A percentile compares a stretch with the other conserved stretches of the same genome.
Conservation (phyloP, 140 eudicot species). For the Flaveria floridana region DNA sequence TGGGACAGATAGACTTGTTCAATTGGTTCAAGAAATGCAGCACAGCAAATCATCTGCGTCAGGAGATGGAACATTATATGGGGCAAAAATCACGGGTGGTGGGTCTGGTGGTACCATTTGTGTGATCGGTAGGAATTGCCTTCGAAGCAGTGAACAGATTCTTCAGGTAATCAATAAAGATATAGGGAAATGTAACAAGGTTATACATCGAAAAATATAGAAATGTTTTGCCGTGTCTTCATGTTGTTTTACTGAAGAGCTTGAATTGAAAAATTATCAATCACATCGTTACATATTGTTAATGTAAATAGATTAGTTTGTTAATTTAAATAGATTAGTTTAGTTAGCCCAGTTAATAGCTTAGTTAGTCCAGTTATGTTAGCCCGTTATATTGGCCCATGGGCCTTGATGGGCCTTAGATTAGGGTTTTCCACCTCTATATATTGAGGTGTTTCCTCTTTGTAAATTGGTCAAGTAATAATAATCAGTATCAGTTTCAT, state of each 20-base stretch:
- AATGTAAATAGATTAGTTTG: too few relatives aligned
- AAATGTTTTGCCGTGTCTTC: background rate
- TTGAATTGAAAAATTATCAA: background rate
- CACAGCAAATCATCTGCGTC: constrained; percentile 57
- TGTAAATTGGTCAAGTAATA: too few relatives aligned
- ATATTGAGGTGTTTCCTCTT: too few relatives aligned
- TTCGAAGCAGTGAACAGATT: constrained; percentile 70
- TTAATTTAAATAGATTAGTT: too few relatives aligned
- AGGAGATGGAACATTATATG: constrained; percentile 70
- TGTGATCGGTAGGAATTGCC: constrained; percentile 71
- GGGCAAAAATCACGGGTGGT: constrained; percentile 94
- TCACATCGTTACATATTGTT: background rate
- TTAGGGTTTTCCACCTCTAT: too few relatives aligned
- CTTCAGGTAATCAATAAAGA: constrained; percentile 55
- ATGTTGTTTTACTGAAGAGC: background rate
- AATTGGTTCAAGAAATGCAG: constrained; percentile 88
- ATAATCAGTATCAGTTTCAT: too few relatives aligned
- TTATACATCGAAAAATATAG: background rate
- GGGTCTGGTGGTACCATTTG: constrained; percentile 96
- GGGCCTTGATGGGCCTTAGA: too few relatives aligned
- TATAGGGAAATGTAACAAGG: background rate
- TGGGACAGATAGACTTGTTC: constrained; percentile 87
- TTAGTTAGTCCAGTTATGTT: too few relatives aligned
- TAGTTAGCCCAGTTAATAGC: too few relatives aligned
- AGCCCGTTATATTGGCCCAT: too few relatives aligned